phyloP scores from a whole-genome alignment of 306 rosid species.

The Ochetophila trinervis region DNA sequence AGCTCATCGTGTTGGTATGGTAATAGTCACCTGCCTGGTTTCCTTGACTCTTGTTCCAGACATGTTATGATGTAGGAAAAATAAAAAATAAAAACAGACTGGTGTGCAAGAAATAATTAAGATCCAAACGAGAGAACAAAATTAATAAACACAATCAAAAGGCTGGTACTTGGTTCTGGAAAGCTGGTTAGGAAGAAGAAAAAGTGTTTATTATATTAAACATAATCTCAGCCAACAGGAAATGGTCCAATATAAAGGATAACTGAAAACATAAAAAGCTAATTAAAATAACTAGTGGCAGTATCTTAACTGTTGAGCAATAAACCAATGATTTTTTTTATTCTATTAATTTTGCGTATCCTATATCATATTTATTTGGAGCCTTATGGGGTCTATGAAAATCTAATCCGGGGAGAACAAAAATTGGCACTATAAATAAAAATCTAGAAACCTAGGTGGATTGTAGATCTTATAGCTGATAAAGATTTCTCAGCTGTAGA shows the following conservation, averaged over 20 bases:
- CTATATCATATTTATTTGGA: not conserved
- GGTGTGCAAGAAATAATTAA: not conserved
- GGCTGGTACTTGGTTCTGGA: too few relatives aligned
- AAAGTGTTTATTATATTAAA: too few relatives aligned
- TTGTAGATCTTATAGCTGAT: not conserved
- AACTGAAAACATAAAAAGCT: too few relatives aligned
- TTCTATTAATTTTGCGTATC: too few relatives aligned
- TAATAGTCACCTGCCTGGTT: constrained; percentile 49
- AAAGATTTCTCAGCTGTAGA: not conserved
- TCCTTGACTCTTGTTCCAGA: not conserved
- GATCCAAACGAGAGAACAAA: not conserved
- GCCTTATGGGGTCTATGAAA: not conserved
- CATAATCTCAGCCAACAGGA: too few relatives aligned
- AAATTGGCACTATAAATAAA: not conserved
- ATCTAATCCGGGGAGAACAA: not conserved
- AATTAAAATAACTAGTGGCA: too few relatives aligned
- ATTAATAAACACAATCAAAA: too few relatives aligned
- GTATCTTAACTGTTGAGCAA: too few relatives aligned
- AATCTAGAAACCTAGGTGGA: not conserved
- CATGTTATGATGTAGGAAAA: not conserved
- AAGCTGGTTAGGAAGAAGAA: too few relatives aligned
- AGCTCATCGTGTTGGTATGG: constrained; percentile 96
- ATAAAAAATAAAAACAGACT: not conserved
- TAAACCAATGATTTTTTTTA: too few relatives aligned
- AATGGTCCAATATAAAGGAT: too few relatives aligned